Percentiles rank a stretch among this genome's conserved stretches.
Conservation (phyloP, 2,329 filamentous ascomycete species). For the Penicillium digitatum region DNA sequence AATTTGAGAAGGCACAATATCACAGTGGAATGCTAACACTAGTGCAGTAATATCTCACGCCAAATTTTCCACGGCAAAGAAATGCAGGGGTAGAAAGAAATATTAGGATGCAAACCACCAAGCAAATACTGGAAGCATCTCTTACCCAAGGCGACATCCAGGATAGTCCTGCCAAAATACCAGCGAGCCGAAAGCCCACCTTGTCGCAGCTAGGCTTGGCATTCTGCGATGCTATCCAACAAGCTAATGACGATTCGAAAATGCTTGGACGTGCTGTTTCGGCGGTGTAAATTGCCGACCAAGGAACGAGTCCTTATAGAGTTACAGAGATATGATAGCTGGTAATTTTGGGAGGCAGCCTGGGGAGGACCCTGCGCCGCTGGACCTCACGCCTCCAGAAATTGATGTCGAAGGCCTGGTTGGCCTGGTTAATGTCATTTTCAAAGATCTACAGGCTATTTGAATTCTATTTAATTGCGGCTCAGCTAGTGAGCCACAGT, state of each 20-base stretch:
- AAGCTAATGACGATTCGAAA: slow-evolving; percentile 23
- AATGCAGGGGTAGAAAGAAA: too few relatives aligned
- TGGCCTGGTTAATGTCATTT: slow-evolving; percentile 7
- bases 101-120: too few relatives aligned
- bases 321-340: neutral
- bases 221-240: slow-evolving; percentile 23
- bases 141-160: too few relatives aligned
- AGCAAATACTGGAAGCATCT: too few relatives aligned
- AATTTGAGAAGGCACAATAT: too few relatives aligned
- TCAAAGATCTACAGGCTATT: neutral
- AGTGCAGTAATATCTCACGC: too few relatives aligned
- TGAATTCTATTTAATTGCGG: neutral
- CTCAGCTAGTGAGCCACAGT: neutral
- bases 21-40: too few relatives aligned
- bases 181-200: too few relatives aligned
- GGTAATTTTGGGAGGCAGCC: neutral
- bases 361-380: neutral
- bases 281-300: slow-evolving; percentile 14
- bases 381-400: slow-evolving; percentile 14
- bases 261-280: slow-evolving; percentile 19
- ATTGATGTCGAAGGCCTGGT: slow-evolving; percentile 9
- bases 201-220: slow-evolving; percentile 11
- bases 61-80: neutral
- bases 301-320: neutral
- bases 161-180: too few relatives aligned